Evolutionary conservation across 768 basidiomycete species (phyloP).

Genomic region (Collybia mongolica): DNA sequence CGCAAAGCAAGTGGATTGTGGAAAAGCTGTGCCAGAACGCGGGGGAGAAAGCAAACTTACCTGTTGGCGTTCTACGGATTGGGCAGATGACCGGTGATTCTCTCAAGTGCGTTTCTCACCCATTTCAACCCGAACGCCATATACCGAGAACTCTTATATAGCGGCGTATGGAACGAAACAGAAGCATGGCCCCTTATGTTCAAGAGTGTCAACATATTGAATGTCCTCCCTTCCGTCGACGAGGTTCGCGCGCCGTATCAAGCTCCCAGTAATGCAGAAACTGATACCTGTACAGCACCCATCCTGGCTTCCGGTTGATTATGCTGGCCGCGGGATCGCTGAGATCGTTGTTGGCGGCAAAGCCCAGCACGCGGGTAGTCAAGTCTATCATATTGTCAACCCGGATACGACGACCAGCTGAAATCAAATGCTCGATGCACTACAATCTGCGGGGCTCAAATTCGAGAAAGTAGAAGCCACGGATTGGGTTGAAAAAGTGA

Average conservation of each 20-base stretch:
- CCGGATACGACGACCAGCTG: slow-evolving; percentile 30
- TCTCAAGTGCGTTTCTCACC: slow-evolving; percentile 17
- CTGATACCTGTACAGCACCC: slow-evolving; percentile 22
- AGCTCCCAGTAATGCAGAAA: neutral
- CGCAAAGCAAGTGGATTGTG: slow-evolving; percentile 49
- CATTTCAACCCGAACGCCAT: neutral
- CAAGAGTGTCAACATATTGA: slow-evolving; percentile 40
- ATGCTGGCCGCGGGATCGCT: slow-evolving; percentile 43
- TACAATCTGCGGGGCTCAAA: slow-evolving; percentile 32
- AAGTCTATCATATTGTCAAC: slow-evolving; percentile 39
- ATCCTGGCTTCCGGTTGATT: slow-evolving; percentile 55
- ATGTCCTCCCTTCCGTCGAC: slow-evolving; percentile 27
- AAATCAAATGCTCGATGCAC: slow-evolving; percentile 36
- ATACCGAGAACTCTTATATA: neutral
- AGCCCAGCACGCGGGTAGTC: slow-evolving; percentile 7
- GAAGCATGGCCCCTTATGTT: slow-evolving; percentile 43
- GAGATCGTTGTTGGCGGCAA: slow-evolving; percentile 34
- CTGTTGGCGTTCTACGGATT: slow-evolving; percentile 41
- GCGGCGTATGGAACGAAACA: slow-evolving; percentile 55
- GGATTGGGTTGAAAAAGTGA: slow-evolving; percentile 25
- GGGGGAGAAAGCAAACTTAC: slow-evolving; percentile 20
- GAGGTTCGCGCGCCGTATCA: slow-evolving; percentile 18
- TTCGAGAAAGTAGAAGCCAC: slow-evolving; percentile 34
- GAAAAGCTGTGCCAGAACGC: slow-evolving; percentile 52
- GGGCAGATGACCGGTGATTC: slow-evolving; percentile 58